Conservation (phyloP, 2,329 filamentous ascomycete genomes). For the Colletotrichum echinochloae region DNA sequence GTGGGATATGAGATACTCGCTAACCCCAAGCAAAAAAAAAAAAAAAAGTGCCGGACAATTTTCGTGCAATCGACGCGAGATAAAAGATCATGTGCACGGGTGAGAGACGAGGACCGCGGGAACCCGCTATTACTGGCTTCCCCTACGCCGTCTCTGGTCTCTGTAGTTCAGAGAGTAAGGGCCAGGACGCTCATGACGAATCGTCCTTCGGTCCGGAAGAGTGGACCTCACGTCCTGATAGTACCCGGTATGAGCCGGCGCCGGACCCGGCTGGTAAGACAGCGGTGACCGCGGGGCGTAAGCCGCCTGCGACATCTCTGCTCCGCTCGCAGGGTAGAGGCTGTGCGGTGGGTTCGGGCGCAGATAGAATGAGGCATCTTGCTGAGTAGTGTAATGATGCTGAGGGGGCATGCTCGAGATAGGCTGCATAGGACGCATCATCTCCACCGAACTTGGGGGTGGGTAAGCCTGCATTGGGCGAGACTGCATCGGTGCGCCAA, state of each 20-base stretch:
- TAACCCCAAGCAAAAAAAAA: background rate
- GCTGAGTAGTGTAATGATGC: constrained; percentile 31
- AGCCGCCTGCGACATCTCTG: constrained; percentile 29
- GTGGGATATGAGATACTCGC: constrained; percentile 19
- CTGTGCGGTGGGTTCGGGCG: constrained; percentile 22
- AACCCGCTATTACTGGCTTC: constrained; percentile 20
- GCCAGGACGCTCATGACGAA: constrained; percentile 34
- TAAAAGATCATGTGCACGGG: background rate
- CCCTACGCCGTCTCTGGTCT: constrained; percentile 32
- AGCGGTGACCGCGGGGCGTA: constrained; percentile 36
- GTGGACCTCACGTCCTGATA: constrained; percentile 31
- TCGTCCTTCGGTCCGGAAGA: constrained; percentile 32
- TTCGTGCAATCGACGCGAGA: background rate
- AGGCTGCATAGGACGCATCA: constrained; percentile 37
- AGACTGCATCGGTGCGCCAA: constrained; percentile 22
- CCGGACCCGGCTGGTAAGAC: constrained; percentile 6
- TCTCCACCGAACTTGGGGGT: constrained; percentile 30
- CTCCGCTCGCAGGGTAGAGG: constrained; percentile 23
- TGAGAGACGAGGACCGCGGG: too few relatives aligned
- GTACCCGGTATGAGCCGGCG: constrained; percentile 12
- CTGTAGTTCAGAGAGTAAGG: constrained; percentile 35
- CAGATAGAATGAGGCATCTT: constrained; percentile 31
- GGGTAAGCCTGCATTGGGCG: constrained; percentile 32
- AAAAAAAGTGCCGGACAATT: background rate
- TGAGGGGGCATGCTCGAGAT: constrained; percentile 26